Percentiles rank a stretch among this genome's conserved stretches.
Evolutionary conservation across 345 rosid genomes (phyloP).

Genomic region (Laguncularia racemosa): DNA sequence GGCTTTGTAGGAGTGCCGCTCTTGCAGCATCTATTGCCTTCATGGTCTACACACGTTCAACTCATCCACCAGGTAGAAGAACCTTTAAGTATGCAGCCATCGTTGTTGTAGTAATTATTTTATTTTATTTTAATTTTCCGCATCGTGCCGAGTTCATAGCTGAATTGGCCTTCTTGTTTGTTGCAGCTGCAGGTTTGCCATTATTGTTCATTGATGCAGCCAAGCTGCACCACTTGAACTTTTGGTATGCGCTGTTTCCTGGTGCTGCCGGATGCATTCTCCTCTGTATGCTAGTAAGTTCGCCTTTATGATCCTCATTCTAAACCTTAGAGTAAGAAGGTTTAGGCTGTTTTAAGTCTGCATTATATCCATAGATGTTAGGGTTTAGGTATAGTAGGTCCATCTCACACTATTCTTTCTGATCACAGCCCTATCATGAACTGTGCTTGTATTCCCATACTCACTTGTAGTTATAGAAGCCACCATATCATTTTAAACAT

Average conservation of each 20-base stretch:
- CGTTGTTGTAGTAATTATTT: background rate
- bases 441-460: no score
- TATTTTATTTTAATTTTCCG: no score
- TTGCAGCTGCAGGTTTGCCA: constrained; percentile 88
- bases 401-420: no score
- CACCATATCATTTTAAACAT: no score
- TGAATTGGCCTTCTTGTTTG: background rate
- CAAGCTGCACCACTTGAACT: constrained; percentile 60
- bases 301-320: background rate
- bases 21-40: constrained; percentile 81
- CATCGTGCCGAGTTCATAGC: background rate
- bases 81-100: background rate
- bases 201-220: constrained; percentile 80
- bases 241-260: constrained; percentile 81
- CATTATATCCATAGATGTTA: background rate
- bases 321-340: background rate
- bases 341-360: background rate
- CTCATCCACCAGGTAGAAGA: constrained; percentile 80
- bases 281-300: constrained; percentile 66
- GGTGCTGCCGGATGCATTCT: constrained; percentile 81
- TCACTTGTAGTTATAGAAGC: no score
- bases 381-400: no score
- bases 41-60: constrained; percentile 60
- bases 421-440: no score
- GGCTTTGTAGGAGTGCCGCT: constrained; percentile 76